These are phyloP conservation scores for Ceratocystis lukuohia DNA, from an alignment of 2,329 filamentous ascomycete species.

Conservation along the genomic window DNA sequence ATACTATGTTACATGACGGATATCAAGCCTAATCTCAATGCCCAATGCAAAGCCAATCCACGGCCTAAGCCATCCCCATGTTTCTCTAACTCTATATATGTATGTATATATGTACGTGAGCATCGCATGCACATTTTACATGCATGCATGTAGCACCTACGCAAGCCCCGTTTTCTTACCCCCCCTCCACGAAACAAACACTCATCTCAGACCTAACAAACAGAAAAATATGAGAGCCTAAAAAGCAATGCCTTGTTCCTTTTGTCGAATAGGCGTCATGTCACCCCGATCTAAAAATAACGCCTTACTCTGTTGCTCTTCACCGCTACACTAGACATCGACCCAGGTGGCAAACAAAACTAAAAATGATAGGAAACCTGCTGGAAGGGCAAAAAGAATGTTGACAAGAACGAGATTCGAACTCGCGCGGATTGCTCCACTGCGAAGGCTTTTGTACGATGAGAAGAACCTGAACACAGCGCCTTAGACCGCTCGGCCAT, in stretches of 20 bases:
- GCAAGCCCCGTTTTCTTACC: neutral
- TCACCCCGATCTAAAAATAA: neutral
- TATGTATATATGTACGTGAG: neutral
- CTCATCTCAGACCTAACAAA: too few species aligned
- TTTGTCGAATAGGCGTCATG: neutral
- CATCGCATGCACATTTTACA: neutral
- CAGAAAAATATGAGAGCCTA: too few species aligned
- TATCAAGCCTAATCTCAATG: neutral
- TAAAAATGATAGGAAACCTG: neutral
- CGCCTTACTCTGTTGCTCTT: neutral
- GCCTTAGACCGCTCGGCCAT: slow-evolving; percentile 17
- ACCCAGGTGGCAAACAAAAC: neutral
- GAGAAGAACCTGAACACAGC: slow-evolving; percentile 9
- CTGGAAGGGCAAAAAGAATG: neutral
- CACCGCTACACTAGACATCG: neutral
- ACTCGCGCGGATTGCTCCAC: slow-evolving; percentile 14
- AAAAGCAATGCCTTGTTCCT: too few species aligned
- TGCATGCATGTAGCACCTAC: neutral
- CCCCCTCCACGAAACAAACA: neutral
- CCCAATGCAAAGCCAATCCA: neutral
- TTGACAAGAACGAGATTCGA: slow-evolving; percentile 16
- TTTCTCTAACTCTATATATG: neutral
- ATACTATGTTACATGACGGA: too few species aligned
- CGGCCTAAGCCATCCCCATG: neutral
- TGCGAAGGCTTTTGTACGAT: neutral